phyloP scores from a whole-genome alignment of 1,284 basidiomycete species.

The Ganoderma leucocontextum region DNA sequence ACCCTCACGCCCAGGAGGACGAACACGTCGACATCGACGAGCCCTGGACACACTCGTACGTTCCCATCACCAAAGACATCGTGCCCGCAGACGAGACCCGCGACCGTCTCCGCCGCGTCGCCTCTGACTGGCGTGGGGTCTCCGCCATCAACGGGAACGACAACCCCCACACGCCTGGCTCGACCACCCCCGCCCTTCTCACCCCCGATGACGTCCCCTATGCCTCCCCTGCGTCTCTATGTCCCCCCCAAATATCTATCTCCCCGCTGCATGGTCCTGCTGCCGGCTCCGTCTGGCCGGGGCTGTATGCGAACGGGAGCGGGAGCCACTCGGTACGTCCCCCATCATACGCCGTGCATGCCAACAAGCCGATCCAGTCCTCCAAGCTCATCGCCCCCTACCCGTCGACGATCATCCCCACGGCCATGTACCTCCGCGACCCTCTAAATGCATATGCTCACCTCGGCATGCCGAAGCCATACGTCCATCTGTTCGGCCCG shows the following conservation, averaged over 20 bases:
- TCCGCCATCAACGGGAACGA: conserved; percentile 59
- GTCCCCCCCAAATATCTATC: conserved; percentile 42
- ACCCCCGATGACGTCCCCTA: conserved; percentile 38
- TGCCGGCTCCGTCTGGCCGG: conserved; percentile 46
- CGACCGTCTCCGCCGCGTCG: conserved; percentile 63
- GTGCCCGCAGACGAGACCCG: conserved; percentile 61
- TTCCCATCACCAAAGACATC: conserved; percentile 58
- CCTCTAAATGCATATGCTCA: conserved; percentile 77
- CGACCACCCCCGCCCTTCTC: conserved; percentile 44
- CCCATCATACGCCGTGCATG: conserved; percentile 57
- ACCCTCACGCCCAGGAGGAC: conserved; percentile 46
- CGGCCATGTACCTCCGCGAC: conserved; percentile 68
- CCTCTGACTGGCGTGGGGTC: conserved; percentile 72
- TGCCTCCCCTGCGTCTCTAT: conserved; percentile 4
- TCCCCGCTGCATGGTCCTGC: conserved; percentile 42
- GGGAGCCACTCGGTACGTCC: conserved; percentile 54
- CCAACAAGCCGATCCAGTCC: conserved; percentile 58
- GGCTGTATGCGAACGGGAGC: conserved; percentile 46
- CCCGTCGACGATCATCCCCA: conserved; percentile 65
- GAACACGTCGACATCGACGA: conserved; percentile 61
- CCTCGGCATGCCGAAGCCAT: conserved; percentile 76
- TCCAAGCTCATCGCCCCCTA: conserved; percentile 62
- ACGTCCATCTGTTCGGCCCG: conserved; percentile 84
- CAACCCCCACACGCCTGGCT: conserved; percentile 34
- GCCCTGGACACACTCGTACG: conserved; percentile 46